Base-by-base conservation (phyloP, 1,139 yeast genomes). In the Yamadazyma songkhlaensis region DNA sequence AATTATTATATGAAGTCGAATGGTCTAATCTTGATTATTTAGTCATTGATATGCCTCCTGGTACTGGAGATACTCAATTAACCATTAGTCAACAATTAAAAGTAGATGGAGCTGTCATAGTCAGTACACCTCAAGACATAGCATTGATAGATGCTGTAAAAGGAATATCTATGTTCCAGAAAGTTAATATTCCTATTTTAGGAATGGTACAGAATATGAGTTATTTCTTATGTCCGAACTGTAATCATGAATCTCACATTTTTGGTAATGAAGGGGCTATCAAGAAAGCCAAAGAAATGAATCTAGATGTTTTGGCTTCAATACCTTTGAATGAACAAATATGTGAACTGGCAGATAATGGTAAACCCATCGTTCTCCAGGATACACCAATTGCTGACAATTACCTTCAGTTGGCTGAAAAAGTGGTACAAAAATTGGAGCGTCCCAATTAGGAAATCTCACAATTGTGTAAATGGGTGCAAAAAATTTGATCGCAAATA, bases 191-290 rank as follows among this genome's bases (percentile, higher is more conserved):
- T n/a, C 95, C 95, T 0, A 64, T 87, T 0, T 52, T 83, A 21
- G 96, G 96, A 0, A 55, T 87, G 49, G 89, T 88, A 0, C 88
- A 87, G 53, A 87, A 87, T 53, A 87, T 87, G 96, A 82, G 94
- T 48, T 74, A 75, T 47, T 86, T 71, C 52, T 55, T 78, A 2
- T 87, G 96, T 53, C 89, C 95, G 7, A 47, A 46, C 25, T 48
- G 52, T 32, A 57, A 68, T 36, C 90, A 84, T 48, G 81, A 81
- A 46, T 70, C 85, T 3, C 94, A 84, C 50, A 73, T 87, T 2
- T 87, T 87, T 61, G 95, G 92, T 0, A 57, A 67, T 9, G 82
- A 78, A 25, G 90, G 89, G 2, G 87, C 83, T 0, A 49, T 60
- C 4, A 63, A 66, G 37, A 84, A 80, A 47, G 89, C 92, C 0